Evolutionary conservation across 331 rosid species (phyloP), one percentile per base, ranked within the genome.

Genomic region (Quercus lobata): DNA sequence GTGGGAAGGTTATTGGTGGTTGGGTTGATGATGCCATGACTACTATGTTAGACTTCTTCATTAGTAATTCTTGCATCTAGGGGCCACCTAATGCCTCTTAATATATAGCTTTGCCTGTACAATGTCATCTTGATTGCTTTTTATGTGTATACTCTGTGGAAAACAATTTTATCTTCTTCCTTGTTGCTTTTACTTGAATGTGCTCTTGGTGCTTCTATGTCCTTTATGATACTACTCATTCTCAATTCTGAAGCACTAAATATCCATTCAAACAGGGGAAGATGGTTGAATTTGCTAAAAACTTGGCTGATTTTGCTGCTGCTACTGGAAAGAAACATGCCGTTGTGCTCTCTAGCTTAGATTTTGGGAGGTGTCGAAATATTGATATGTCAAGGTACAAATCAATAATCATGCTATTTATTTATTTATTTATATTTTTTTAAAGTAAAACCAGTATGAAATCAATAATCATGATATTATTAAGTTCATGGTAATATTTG

Each of bases 261-360:
- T 71, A 41, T 37, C 69, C 77, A 78, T 80, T 76, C 25, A 75
- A 84, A 69, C 84, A 91, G 97, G 98, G 98, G 37, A 90, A 58
- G 92, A 85, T 90, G 92, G 69, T 92, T 17, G 91, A 94, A 25
- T 92, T 87, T 83, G 97, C 96, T 3, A 94, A 86, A 84, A 84
- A 87, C 72, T 73, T 92, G 88, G 97, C 92, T 77, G 91, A 91
- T 63, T 91, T 87, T 88, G 81, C 87, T 72, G 91, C 82, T 63
- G 80, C 73, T 49, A 87, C 83, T 84, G 96, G 97, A 65, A 92
- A 88, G 89, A 91, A 90, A 91, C 92, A 89, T 69, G 74, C 90
- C 62, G 73, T 92, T 79, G 74, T 95, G 84, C 96, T 95, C 55
- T 95, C 98, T 52, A 85, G 98, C 88, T 90, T 95, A 83, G 98